phyloP scores from a whole-genome alignment of 257 asterid species.

The Solanum clarkiae region DNA sequence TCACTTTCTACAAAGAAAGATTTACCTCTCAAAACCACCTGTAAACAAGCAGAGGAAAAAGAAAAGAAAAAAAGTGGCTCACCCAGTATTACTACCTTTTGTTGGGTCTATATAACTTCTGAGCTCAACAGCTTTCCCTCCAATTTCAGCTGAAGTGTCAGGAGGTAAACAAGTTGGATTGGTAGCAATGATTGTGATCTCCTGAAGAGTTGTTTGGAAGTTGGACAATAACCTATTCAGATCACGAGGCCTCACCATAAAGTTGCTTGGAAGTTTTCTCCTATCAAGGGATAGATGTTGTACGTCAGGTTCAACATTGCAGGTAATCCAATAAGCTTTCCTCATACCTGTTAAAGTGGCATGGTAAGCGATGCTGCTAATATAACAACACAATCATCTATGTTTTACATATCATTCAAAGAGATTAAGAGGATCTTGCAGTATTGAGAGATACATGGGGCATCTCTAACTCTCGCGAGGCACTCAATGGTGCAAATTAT shows the following conservation, averaged over 20 bases:
- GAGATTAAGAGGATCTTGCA: neutral
- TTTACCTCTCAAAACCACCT: neutral
- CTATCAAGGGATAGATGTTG: conserved; percentile 86
- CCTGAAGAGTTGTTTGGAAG: conserved; percentile 85
- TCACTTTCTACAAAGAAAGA: conserved; percentile 61
- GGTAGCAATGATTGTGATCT: conserved; percentile 85
- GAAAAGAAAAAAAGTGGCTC: neutral
- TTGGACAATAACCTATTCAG: conserved; percentile 69
- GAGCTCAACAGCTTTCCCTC: conserved; percentile 92
- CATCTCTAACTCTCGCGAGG: neutral
- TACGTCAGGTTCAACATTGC: conserved; percentile 82
- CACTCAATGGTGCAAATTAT: neutral
- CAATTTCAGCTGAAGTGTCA: conserved; percentile 66
- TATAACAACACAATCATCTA: neutral
- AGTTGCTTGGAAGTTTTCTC: conserved; percentile 76
- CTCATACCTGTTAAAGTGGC: conserved; percentile 54
- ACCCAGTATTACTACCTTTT: conserved; percentile 39
- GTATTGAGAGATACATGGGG: neutral
- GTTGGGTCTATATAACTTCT: conserved; percentile 95
- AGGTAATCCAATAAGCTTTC: conserved; percentile 79
- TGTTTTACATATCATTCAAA: neutral
- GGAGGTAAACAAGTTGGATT: conserved; percentile 48
- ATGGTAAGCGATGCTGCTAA: neutral
- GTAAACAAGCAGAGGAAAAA: neutral
- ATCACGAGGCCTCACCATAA: conserved; percentile 85